Percentiles rank a stretch among this genome's conserved stretches.
Evolutionary conservation across 2,329 filamentous ascomycete species (phyloP).

Genomic region (Neodidymelliopsis sp.): DNA sequence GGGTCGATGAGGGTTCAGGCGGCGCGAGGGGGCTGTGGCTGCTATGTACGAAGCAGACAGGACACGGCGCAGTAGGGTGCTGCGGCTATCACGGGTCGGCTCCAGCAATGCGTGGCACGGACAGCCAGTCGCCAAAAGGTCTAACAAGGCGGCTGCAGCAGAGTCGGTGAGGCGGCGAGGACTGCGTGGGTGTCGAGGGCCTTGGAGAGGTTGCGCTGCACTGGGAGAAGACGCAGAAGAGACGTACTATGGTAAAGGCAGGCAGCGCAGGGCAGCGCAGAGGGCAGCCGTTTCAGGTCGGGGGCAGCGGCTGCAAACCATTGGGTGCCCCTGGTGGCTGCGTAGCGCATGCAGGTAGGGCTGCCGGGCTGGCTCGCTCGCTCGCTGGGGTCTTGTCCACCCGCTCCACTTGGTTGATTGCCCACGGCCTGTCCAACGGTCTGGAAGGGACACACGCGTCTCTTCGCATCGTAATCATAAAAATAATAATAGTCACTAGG

Average conservation of each 20-base stretch:
- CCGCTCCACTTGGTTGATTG: too few species aligned
- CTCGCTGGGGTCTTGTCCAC: not conserved
- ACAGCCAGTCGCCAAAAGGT: not conserved
- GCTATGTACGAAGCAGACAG: constrained; percentile 6
- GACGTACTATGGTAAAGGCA: too few species aligned
- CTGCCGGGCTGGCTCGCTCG: not conserved
- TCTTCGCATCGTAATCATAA: too few species aligned
- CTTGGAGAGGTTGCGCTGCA: not conserved
- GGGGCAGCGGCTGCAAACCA: not conserved
- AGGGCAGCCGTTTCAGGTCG: constrained; percentile 8
- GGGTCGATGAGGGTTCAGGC: constrained; percentile 11
- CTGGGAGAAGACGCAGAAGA: not conserved
- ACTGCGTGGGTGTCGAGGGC: constrained; percentile 26
- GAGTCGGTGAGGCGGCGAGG: constrained; percentile 17
- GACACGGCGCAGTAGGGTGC: not conserved
- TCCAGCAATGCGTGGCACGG: too few species aligned
- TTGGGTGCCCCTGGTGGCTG: constrained; percentile 7
- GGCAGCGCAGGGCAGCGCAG: too few species aligned
- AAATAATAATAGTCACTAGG: too few species aligned
- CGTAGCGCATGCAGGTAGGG: constrained; percentile 4
- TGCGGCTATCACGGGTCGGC: constrained; percentile 1
- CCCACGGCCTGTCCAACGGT: constrained; percentile 1
- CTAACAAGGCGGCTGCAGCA: constrained; percentile 25
- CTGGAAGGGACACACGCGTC: constrained; percentile 11
- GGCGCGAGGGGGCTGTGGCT: constrained; percentile 6